A percentile compares a stretch with the other conserved stretches of the same genome.
These are phyloP conservation scores for Agrocybe chaxingu DNA, from an alignment of 768 basidiomycete genomes.

Conservation along the genomic window DNA sequence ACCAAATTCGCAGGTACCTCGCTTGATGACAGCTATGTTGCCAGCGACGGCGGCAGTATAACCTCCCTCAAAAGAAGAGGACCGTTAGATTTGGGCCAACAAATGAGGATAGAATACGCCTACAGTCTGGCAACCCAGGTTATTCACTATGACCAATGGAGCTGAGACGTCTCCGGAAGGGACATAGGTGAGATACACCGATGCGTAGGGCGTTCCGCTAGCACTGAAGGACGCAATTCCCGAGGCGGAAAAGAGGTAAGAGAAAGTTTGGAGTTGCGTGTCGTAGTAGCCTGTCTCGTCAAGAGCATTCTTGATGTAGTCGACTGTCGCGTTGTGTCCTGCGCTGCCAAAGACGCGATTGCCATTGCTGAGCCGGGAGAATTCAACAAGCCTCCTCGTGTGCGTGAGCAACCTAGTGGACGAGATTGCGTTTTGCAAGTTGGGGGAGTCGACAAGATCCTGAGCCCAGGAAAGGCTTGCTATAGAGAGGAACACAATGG, in stretches of 20 bases:
- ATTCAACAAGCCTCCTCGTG: constrained; percentile 23
- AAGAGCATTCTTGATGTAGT: constrained; percentile 26
- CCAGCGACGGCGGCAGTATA: too few relatives aligned
- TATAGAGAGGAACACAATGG: constrained; percentile 5
- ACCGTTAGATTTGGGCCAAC: too few relatives aligned
- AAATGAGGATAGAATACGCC: too few relatives aligned
- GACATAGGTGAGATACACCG: constrained; percentile 21
- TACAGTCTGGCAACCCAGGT: too few relatives aligned
- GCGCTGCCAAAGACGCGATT: constrained; percentile 26
- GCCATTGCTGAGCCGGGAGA: constrained; percentile 21
- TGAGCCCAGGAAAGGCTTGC: constrained; percentile 3
- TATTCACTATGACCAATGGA: too few relatives aligned
- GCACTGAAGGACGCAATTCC: constrained; percentile 18
- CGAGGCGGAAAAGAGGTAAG: constrained; percentile 21
- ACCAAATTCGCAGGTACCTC: constrained; percentile 26
- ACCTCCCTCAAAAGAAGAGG: too few relatives aligned
- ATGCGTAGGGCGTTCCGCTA: constrained; percentile 11
- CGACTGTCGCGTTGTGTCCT: constrained; percentile 26
- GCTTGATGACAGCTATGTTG: constrained; percentile 25
- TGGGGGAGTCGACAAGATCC: constrained; percentile 9
- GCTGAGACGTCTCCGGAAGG: constrained; percentile 21
- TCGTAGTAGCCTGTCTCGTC: constrained; percentile 26
- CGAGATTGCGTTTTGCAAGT: constrained; percentile 6
- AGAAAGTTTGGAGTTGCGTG: constrained; percentile 24
- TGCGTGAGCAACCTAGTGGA: constrained; percentile 21